Base-by-base conservation (phyloP, 2,329 filamentous ascomycete genomes). In the Chaetomiaceae sp. region DNA sequence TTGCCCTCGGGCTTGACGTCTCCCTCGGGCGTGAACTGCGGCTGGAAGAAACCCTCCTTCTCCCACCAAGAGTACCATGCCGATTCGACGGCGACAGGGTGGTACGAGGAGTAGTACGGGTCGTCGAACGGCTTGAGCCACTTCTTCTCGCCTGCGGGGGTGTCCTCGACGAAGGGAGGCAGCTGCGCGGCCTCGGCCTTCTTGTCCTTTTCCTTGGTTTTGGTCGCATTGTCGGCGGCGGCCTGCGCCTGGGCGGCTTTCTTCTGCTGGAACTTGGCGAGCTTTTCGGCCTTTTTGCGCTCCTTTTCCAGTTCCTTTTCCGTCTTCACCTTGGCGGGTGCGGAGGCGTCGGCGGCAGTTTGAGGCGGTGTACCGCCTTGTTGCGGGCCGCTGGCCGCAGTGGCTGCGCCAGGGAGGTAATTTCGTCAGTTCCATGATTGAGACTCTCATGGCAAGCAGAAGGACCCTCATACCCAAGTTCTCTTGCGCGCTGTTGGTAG, bases 51-150 rank as follows among this genome's bases (percentile, higher is more conserved):
- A 47, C 90, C 92, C 63, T 89, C 81, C 77, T 94, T 88, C 77
- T 97, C 90, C 94, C 94, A 99, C 91, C 91, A 99, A 59, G 88
- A 82, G 66, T 95, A 95, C 83, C 92, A 95, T 15, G 89, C 91
- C 22, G 85, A 86, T 75, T 99, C 94, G 59, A 99, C 92, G 56
- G 87, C 89, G 59, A 86, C 82, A 38, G 94, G 94, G 66, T 94
- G 88, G 74, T 99, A 99, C 47, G 91, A 91, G 71, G 94, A 95
- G 73, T 88, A 87, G 67, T 88, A 81, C 31, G 85, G 84, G 67
- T 91, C 85, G 51, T 91, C 87, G 62, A 94, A 59, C 9, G 59
- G 40, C 44, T 57, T 49, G 34, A 60, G 40, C 6, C 38, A 38
- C 56, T 63, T 63, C 54, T 61, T 63, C 53, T 63, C 59, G 51